Base-by-base conservation (phyloP, 768 basidiomycete genomes). In the Termitomyces sp. region DNA sequence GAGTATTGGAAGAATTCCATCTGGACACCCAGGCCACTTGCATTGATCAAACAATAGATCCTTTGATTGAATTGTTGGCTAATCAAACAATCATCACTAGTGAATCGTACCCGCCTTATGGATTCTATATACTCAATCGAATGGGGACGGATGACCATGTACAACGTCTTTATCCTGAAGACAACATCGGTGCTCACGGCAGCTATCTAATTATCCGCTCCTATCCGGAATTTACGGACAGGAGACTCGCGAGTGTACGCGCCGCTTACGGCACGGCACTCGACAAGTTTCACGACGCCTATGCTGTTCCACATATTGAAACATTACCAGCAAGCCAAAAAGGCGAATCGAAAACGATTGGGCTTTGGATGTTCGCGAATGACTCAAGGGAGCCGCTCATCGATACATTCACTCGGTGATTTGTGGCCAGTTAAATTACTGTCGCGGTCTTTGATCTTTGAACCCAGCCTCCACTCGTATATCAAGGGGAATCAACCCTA, bases 81-180 rank as follows among this genome's bases (percentile, higher is more conserved):
- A 38, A 63, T 63, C 53, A 36, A 64, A 61, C n/a, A 46, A 43
- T 61, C 44, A 53, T 58, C 40, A 35, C 18, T 64, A 93, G 91
- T 66, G 80, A 86, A 58, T 78, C 82, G 32, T 91, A 91, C 69
- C 91, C 91, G 3, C 87, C 86, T 18, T 93, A 93, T 66, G 92
- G 92, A 7, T 86, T 91, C 66, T 93, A 88, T 69, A 86, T 93
- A 61, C 79, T 93, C 64, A 93, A 93, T 69, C 85, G 91, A 55
- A 82, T 87, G 67, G 90, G 89, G 32, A 86, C 82, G 73, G 84
- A 88, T 46, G 92, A 93, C 68, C 89, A 89, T 68, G 82, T 86
- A 57, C 84, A 88, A 60, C 80, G 81, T 36, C 77, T 93, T 48
- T 84, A 86, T 69, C 89, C 91, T 33, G 90, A 93, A 74, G 91